These are phyloP conservation scores for Sequoiadendron giganteum DNA, from an alignment of 75 land plant species.

Conservation along the genomic window DNA sequence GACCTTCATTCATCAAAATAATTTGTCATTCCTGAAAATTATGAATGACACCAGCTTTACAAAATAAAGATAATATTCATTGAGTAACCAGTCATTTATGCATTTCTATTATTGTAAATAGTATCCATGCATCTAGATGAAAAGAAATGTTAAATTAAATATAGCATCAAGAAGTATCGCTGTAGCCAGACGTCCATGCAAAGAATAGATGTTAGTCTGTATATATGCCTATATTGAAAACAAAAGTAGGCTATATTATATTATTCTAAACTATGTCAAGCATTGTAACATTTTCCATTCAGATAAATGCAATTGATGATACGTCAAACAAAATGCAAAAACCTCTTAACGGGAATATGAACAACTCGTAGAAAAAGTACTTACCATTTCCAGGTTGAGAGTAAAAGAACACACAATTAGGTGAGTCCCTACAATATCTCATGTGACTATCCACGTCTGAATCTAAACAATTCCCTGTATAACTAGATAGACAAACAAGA, in stretches of 20 bases:
- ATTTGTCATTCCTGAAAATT: not conserved
- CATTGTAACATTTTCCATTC: not conserved
- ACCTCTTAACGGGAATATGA: not conserved
- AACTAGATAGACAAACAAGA: not conserved
- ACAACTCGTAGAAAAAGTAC: not conserved
- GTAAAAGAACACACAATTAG: slow-evolving; percentile 13
- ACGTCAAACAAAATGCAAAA: not conserved
- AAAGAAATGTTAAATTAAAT: not conserved
- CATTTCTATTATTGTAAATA: not conserved
- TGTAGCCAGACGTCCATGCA: not conserved
- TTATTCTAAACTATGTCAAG: not conserved
- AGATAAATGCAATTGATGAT: not conserved
- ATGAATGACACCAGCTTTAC: not conserved
- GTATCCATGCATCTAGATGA: not conserved
- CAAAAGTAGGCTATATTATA: not conserved
- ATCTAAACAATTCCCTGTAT: slow-evolving; percentile 15
- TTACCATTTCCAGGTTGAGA: slow-evolving; percentile 14
- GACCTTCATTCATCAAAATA: slow-evolving; percentile 10
- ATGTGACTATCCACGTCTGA: slow-evolving; percentile 11
- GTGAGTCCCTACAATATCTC: not conserved
- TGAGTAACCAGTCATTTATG: not conserved
- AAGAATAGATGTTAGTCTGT: not conserved
- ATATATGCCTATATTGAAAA: not conserved
- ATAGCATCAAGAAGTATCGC: not conserved
- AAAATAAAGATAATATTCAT: not conserved